Conservation (phyloP, 176 grass and related monocot species). For the Olyra latifolia region DNA sequence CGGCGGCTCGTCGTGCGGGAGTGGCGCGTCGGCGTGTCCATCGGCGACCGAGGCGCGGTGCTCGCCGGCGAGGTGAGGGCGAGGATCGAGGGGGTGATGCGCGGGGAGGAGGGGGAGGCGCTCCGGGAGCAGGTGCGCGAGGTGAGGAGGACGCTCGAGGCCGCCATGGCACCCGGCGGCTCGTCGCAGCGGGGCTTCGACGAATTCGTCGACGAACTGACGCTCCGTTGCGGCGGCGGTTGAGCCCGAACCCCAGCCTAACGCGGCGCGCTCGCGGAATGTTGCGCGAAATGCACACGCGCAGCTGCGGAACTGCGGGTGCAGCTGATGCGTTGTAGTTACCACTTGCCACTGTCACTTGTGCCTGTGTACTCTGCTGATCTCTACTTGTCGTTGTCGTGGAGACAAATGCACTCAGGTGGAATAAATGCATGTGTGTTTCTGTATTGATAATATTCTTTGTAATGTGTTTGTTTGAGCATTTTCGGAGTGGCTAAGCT, state of each 20-base stretch:
- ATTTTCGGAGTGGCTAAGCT: no score
- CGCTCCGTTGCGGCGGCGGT: background rate
- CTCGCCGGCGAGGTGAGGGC: slow-evolving; percentile 34
- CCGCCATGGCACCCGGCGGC: slow-evolving; percentile 34
- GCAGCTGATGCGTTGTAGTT: no score
- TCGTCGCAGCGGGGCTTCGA: slow-evolving; percentile 63
- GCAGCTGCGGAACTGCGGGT: no score
- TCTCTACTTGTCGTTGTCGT: no score
- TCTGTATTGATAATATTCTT: no score
- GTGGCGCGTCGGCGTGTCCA: slow-evolving; percentile 44
- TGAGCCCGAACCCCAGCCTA: background rate
- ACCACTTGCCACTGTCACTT: no score
- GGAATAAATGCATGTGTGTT: no score
- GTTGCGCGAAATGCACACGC: no score
- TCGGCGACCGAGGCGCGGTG: slow-evolving; percentile 55
- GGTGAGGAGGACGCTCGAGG: slow-evolving; percentile 32
- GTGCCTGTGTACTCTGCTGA: no score
- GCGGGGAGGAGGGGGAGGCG: slow-evolving; percentile 27
- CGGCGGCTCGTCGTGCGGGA: slow-evolving; percentile 47
- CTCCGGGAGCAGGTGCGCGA: slow-evolving; percentile 39
- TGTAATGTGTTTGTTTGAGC: no score
- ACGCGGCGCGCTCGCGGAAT: background rate
- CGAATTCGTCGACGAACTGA: slow-evolving; percentile 52
- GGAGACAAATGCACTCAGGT: no score
- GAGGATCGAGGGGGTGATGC: slow-evolving; percentile 44